phyloP scores from a whole-genome alignment of 495 filamentous ascomycete species.

The Amorphotheca resinae region DNA sequence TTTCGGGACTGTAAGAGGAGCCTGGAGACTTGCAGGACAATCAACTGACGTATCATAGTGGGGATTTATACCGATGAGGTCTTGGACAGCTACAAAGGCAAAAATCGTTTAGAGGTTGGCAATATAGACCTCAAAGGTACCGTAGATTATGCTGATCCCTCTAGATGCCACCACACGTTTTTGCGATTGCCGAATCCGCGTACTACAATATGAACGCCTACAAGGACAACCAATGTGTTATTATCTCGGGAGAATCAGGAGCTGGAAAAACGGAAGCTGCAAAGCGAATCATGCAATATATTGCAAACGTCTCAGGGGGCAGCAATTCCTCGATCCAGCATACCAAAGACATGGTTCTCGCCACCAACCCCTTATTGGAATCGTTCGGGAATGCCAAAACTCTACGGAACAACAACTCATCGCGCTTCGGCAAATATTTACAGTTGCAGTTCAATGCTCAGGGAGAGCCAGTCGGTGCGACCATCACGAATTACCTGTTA shows the following conservation, averaged over 20 bases:
- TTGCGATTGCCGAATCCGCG: slow-evolving; percentile 87
- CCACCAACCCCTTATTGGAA: slow-evolving; percentile 93
- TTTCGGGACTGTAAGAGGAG: slow-evolving; percentile 69
- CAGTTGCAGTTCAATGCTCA: slow-evolving; percentile 93
- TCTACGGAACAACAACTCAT: slow-evolving; percentile 96
- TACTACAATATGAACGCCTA: slow-evolving; percentile 99
- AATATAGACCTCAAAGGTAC: not conserved
- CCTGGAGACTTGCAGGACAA: not conserved
- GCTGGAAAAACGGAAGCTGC: slow-evolving; percentile 99
- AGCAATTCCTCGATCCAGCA: slow-evolving; percentile 86
- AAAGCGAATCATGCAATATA: slow-evolving; percentile 99
- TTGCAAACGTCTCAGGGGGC: slow-evolving; percentile 89
- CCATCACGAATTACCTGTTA: slow-evolving; percentile 95
- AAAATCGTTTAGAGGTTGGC: slow-evolving; percentile 81
- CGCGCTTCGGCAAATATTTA: slow-evolving; percentile 94
- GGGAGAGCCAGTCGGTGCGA: slow-evolving; percentile 89
- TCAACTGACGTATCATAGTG: slow-evolving; percentile 35
- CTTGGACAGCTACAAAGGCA: slow-evolving; percentile 81
- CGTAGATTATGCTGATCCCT: slow-evolving; percentile 6
- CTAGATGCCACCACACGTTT: slow-evolving; percentile 81
- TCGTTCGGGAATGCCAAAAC: slow-evolving; percentile 99
- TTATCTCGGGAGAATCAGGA: slow-evolving; percentile 97
- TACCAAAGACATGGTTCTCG: slow-evolving; percentile 97
- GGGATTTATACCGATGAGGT: slow-evolving; percentile 96
- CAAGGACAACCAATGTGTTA: slow-evolving; percentile 98